phyloP scores from a whole-genome alignment of 2,329 filamentous ascomycete genomes.

The Talaromyces funiculosus region DNA sequence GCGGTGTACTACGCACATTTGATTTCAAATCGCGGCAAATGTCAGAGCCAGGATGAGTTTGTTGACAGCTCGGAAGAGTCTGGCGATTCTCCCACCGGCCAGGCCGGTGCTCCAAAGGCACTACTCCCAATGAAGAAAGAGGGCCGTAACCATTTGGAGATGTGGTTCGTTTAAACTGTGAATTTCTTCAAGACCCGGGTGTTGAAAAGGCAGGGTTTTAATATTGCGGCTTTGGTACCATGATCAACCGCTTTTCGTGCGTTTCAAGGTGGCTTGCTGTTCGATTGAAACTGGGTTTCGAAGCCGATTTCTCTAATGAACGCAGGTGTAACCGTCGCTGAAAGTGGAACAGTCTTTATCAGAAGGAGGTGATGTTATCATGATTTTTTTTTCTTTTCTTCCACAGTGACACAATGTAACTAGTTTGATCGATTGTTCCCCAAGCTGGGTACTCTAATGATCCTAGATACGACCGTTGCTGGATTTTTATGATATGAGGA shows the following conservation, averaged over 20 bases:
- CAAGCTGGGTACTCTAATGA: conserved; percentile 5
- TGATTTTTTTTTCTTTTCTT: neutral
- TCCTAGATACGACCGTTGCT: conserved; percentile 1
- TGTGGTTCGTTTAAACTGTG: conserved; percentile 14
- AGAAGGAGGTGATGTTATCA: neutral
- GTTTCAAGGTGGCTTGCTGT: neutral
- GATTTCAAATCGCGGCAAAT: conserved; percentile 70
- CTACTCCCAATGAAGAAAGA: neutral
- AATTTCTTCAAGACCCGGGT: neutral
- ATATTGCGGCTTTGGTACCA: neutral
- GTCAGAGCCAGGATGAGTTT: conserved; percentile 5
- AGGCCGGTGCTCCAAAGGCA: neutral
- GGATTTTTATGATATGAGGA: neutral
- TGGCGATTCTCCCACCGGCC: conserved; percentile 11
- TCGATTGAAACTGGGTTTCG: neutral
- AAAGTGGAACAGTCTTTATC: neutral
- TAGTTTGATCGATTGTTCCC: conserved; percentile 7
- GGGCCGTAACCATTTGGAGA: conserved; percentile 11
- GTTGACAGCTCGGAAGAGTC: conserved; percentile 18
- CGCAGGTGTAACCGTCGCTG: neutral
- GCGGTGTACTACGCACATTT: conserved; percentile 96
- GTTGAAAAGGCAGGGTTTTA: neutral
- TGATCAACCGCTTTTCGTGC: neutral
- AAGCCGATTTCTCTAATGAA: neutral
- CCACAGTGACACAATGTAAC: neutral